A percentile compares a stretch with the other conserved stretches of the same genome.
phyloP scores from a whole-genome alignment of 2,329 filamentous ascomycete genomes.

The Chlorencoelia australis region DNA sequence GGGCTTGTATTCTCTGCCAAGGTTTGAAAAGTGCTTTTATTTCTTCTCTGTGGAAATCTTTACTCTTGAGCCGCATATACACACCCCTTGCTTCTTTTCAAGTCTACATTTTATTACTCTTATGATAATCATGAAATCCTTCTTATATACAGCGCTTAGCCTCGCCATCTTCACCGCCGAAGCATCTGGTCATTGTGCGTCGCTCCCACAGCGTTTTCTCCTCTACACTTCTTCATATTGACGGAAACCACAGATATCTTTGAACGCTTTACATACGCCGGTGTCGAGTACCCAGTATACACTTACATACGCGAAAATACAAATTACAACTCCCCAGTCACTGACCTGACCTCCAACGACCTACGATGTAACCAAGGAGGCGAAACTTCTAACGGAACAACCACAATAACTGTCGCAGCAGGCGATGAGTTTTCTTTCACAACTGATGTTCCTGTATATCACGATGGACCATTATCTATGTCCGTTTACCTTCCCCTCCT shows the following conservation, averaged over 20 bases:
- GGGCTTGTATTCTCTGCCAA: neutral
- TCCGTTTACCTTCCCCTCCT: conserved; percentile 1
- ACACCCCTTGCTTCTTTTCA: too few species aligned
- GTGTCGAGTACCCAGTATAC: conserved; percentile 32
- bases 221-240: neutral
- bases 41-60: too few species aligned
- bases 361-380: conserved; percentile 36
- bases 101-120: too few species aligned
- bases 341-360: conserved; percentile 18
- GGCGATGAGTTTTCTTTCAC: conserved; percentile 37
- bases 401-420: conserved; percentile 24
- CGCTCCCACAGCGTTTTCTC: neutral
- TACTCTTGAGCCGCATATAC: too few species aligned
- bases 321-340: conserved; percentile 41
- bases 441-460: conserved; percentile 31
- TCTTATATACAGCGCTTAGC: neutral
- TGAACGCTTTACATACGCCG: conserved; percentile 16
- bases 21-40: too few species aligned
- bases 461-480: conserved; percentile 28
- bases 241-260: conserved; percentile 18
- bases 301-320: conserved; percentile 36
- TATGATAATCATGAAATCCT: neutral
- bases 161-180: neutral
- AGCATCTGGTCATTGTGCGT: conserved; percentile 6
- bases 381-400: conserved; percentile 9